Evolutionary conservation across 805 yeast genomes (phyloP), one percentile per base, ranked within the genome.

Genomic region (Ogataea neopini): DNA sequence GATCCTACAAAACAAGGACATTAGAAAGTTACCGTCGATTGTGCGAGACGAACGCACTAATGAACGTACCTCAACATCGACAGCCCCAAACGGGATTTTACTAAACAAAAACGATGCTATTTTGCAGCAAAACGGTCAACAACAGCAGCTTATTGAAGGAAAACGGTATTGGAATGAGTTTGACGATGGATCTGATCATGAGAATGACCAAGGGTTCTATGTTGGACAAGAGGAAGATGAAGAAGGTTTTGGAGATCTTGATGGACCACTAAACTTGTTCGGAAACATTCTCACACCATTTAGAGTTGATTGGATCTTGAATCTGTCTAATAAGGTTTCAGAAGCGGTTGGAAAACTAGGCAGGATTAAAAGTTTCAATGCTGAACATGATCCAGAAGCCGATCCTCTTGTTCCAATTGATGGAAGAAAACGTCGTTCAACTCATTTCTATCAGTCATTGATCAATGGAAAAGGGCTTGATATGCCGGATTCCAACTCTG

Each of bases 151-250:
- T 15, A 20, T 43, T 5, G 55, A 54, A 28, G 48, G 47, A 3
- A 53, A 58, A 20, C 56, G 83, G 39, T 82, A 82, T 60, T 82
- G 87, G 87, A 82, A 82, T 57, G 87, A 82, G 64, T 82, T 82
- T 59, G 87, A 82, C 56, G 72, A 82, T 56, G 77, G 77, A 0
- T 80, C 83, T 0, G 86, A 81, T 48, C 77, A 48, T 68, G 60
- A 59, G 45, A 72, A 69, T 26, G 70, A 62, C 28, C 68, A 57
- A 6, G 71, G 70, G 4, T 65, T 69, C 43, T 70, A 73, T 30
- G 62, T 69, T n/a, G 67, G 71, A 30, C 62, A 61, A 13, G 73
- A 70, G 33, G 73, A 64, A 10, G 59, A 56, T 9, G 53, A 49
- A 14, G 60, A 59, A 33, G 63, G 34, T 18, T 30, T n/a, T 15